A percentile compares a stretch with the other conserved stretches of the same genome.
These are phyloP conservation scores for Leccinum incarnatum DNA, from an alignment of 768 basidiomycete species.

Conservation along the genomic window DNA sequence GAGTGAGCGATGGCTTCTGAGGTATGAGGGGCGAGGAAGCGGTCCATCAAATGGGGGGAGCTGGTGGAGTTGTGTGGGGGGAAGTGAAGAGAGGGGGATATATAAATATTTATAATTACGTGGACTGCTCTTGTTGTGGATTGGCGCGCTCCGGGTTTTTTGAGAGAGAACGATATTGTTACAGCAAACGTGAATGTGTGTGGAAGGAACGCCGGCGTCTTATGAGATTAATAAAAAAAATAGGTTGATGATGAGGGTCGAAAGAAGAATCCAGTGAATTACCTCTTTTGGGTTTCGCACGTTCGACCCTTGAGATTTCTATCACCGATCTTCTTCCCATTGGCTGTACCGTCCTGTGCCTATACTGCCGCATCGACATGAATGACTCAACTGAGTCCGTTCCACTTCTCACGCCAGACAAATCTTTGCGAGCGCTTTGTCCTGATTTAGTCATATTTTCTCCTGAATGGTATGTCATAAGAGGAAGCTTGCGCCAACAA, in stretches of 20 bases:
- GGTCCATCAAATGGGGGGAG: slow-evolving; percentile 49
- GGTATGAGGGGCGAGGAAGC: slow-evolving; percentile 69
- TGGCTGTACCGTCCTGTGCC: no score
- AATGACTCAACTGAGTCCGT: no score
- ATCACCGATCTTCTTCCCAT: not conserved
- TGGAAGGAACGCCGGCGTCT: slow-evolving; percentile 6
- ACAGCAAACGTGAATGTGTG: not conserved
- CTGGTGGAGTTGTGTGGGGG: not conserved
- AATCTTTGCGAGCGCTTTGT: no score
- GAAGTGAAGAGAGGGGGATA: not conserved
- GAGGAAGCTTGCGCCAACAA: no score
- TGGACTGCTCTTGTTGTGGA: not conserved
- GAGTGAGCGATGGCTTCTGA: slow-evolving; percentile 71
- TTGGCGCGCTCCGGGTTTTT: slow-evolving; percentile 9
- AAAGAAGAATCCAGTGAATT: not conserved
- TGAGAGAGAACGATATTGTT: not conserved
- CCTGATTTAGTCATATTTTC: no score
- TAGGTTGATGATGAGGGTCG: not conserved
- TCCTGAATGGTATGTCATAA: no score
- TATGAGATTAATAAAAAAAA: not conserved
- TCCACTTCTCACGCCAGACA: no score
- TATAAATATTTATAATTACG: slow-evolving; percentile 7
- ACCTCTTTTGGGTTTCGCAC: slow-evolving; percentile 25
- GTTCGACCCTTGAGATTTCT: slow-evolving; percentile 16
- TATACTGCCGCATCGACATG: no score